Percentiles rank a stretch among this genome's conserved stretches.
Conservation (phyloP, 495 filamentous ascomycete species). For the Penicillium tannophilum region DNA sequence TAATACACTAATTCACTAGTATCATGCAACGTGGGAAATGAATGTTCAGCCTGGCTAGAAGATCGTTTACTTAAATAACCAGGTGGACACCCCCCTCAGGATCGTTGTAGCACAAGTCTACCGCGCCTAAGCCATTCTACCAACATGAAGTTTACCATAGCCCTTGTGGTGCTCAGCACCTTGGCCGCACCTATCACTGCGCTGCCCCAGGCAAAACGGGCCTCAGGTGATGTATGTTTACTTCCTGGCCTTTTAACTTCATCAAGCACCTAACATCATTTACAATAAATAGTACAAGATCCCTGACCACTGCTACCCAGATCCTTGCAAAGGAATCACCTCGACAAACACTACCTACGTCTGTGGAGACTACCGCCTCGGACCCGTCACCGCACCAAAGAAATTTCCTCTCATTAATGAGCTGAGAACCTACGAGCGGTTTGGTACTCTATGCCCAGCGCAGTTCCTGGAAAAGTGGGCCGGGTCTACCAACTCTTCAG, state of each 20-base stretch:
- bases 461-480: slow-evolving; percentile 51
- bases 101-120: background rate
- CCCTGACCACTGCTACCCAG: slow-evolving; percentile 21
- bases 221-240: background rate
- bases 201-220: background rate
- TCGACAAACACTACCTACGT: slow-evolving; percentile 41
- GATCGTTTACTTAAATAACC: background rate
- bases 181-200: slow-evolving; percentile 3
- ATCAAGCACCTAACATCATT: background rate
- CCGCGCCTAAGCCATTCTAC: background rate
- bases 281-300: slow-evolving; percentile 7
- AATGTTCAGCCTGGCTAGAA: background rate
- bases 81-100: background rate
- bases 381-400: slow-evolving; percentile 44
- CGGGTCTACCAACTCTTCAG: slow-evolving; percentile 27
- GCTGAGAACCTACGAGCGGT: slow-evolving; percentile 46
- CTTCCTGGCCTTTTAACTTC: background rate
- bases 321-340: slow-evolving; percentile 45
- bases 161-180: slow-evolving; percentile 3
- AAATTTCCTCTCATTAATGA: slow-evolving; percentile 39
- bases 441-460: slow-evolving; percentile 50
- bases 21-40: background rate
- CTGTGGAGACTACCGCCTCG: slow-evolving; percentile 56
- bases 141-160: background rate
- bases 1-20: background rate